Base-by-base conservation (phyloP, 2,329 filamentous ascomycete genomes). In the Ophiostoma triangulosporum region DNA sequence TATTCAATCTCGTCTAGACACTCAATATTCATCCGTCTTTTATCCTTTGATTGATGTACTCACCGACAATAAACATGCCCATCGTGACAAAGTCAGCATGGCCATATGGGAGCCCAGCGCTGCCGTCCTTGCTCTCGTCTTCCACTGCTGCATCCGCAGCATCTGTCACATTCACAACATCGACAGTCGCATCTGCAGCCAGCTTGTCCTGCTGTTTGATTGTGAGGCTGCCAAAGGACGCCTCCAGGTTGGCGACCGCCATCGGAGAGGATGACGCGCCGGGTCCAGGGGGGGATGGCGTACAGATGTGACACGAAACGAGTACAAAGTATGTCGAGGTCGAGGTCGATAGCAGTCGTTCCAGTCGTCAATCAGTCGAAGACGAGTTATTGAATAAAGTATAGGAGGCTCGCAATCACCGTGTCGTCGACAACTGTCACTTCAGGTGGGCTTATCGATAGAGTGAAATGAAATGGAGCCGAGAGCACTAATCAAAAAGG, bases 1-100 rank as follows among this genome's bases (percentile, higher is more conserved):
- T 88, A 95, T 62, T 96, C 86, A 62, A 97, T 97, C 57, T 96
- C 88, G 72, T 97, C 90, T 91, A 70, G 17, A 51, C 17, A 50
- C 50, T 6, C 2, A 33, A 33, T 40, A 12, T 8, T 11, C 22
- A n/a, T 33, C 6, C 24, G 5, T 24, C 51, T 20, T 9, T 8
- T 8, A 8, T n/a, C 6, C 3, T 14, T 20, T 46, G 9, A 6
- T 12, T 17, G 9, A 31, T n/a, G 11, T 22, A 57, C 74, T 66
- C 68, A 84, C 81, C 83, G 57, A 86, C 80, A 50, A 86, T 86
- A 62, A 86, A 83, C 83, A 86, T 86, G 62, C 82, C 83, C 62
- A 86, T 62, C 0, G 81, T 84, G 56, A 82, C 79, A 65, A 86
- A 84, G 59, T 86, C 81, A 51, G 84, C 61, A 43, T 43, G 38